Evolutionary conservation across 176 grass and related monocot genomes (phyloP).

Genomic region (Carex myosuroides): DNA sequence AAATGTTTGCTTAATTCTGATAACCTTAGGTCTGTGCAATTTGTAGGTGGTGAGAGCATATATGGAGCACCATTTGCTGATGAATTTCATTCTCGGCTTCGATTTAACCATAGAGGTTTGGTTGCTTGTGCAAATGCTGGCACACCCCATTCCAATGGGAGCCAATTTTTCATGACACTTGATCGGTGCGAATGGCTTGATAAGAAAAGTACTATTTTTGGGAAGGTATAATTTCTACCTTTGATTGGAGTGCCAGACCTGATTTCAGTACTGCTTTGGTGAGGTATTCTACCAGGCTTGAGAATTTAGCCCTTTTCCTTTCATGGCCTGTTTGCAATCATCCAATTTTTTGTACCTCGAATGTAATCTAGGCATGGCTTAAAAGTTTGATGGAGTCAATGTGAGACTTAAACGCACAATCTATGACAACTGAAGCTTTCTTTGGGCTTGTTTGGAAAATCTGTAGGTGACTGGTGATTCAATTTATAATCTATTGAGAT

Average conservation of each 20-base stretch:
- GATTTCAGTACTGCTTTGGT: not conserved
- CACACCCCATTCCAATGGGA: conserved; percentile 77
- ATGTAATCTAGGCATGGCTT: not conserved
- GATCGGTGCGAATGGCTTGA: conserved; percentile 92
- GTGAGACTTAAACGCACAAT: conserved; percentile 6
- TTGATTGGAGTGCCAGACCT: not conserved
- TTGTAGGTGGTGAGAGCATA: conserved; percentile 86
- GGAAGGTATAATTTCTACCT: conserved; percentile 45
- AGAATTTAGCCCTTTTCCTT: not conserved
- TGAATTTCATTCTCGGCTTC: conserved; percentile 77
- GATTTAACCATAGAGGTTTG: conserved; percentile 96
- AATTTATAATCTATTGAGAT: conserved; percentile 74
- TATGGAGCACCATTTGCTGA: conserved; percentile 77
- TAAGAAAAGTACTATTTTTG: conserved; percentile 86
- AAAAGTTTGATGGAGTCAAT: conserved; percentile 1
- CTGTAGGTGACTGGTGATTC: conserved; percentile 92
- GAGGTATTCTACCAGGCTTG: not conserved
- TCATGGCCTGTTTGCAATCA: not conserved
- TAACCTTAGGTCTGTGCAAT: conserved; percentile 1
- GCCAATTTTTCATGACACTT: conserved; percentile 85
- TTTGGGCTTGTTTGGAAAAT: not conserved
- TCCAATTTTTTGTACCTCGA: not conserved
- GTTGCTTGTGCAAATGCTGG: conserved; percentile 94
- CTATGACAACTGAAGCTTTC: not conserved
- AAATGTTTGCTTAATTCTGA: not conserved